A percentile compares a stretch with the other conserved stretches of the same genome.
phyloP scores from a whole-genome alignment of 257 asterid genomes.

The Jacaranda mimosifolia region DNA sequence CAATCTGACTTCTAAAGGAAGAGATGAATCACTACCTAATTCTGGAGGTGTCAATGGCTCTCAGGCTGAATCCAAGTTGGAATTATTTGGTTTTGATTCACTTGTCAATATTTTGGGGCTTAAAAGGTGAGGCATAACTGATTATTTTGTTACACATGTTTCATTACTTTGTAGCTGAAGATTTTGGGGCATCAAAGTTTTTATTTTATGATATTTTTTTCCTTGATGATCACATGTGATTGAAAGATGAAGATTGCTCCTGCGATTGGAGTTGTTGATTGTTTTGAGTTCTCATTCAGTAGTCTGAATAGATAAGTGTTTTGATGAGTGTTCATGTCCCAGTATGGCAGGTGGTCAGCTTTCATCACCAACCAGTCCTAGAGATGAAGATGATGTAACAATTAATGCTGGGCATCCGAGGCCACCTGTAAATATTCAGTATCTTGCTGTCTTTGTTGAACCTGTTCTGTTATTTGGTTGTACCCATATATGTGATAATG shows the following conservation, averaged over 20 bases:
- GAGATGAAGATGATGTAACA: slow-evolving; percentile 84
- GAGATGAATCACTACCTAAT: slow-evolving; percentile 57
- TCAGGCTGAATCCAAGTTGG: slow-evolving; percentile 84
- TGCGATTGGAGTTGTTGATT: slow-evolving; percentile 16
- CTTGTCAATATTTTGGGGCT: slow-evolving; percentile 97
- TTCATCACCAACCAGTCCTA: slow-evolving; percentile 88
- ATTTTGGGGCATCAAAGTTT: slow-evolving; percentile 18
- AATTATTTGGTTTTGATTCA: slow-evolving; percentile 95
- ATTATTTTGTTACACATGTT: background rate
- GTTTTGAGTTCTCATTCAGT: background rate
- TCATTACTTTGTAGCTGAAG: slow-evolving; percentile 2
- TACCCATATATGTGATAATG: slow-evolving; percentile 24
- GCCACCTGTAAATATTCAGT: slow-evolving; percentile 54
- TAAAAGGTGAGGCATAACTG: slow-evolving; percentile 65
- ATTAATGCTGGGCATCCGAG: slow-evolving; percentile 65
- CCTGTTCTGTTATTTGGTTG: slow-evolving; percentile 8
- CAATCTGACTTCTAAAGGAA: slow-evolving; percentile 56
- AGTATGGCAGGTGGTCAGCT: slow-evolving; percentile 95
- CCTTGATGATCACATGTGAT: background rate
- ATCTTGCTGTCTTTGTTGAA: slow-evolving; percentile 23
- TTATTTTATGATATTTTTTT: background rate
- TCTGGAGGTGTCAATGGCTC: slow-evolving; percentile 68
- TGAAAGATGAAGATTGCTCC: slow-evolving; percentile 13
- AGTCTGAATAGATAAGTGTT: slow-evolving; percentile 16
- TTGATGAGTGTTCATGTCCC: slow-evolving; percentile 49